Percentiles rank a stretch among this genome's conserved stretches.
Conservation (phyloP, 73 alveolate genomes). For the Paramecium pentaurelia region DNA sequence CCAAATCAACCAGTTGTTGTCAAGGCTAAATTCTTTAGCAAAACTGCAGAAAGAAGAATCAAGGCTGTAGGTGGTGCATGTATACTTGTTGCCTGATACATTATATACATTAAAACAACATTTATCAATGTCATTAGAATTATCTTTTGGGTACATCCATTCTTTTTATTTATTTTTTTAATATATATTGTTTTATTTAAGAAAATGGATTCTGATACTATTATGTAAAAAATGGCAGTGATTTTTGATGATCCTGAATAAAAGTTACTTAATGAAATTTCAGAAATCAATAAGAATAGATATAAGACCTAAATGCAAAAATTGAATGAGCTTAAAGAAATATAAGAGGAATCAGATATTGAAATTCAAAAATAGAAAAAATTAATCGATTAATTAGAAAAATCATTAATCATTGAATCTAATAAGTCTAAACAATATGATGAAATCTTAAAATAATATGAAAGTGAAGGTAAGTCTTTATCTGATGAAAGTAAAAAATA, state of each 20-base stretch:
- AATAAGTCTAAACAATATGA: neutral
- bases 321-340: neutral
- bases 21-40: slow-evolving; percentile 93
- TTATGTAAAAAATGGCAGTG: slow-evolving; percentile 24
- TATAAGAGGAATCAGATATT: neutral
- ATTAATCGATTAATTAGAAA: neutral
- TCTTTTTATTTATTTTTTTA: neutral
- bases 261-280: neutral
- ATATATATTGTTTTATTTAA: neutral
- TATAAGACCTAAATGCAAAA: neutral
- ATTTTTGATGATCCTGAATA: slow-evolving; percentile 28
- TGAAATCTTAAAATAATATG: neutral
- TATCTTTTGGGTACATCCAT: neutral
- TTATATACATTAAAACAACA: neutral
- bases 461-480: neutral
- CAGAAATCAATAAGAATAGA: slow-evolving; percentile 15
- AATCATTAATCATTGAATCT: neutral
- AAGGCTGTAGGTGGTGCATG: slow-evolving; percentile 99
- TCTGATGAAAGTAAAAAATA: slow-evolving; percentile 32
- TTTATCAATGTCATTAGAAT: neutral
- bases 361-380: slow-evolving; percentile 10
- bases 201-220: neutral
- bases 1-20: slow-evolving; percentile 93
- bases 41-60: slow-evolving; percentile 96
- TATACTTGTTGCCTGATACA: slow-evolving; percentile 90